These are phyloP conservation scores for Pichia rugopelliculosa DNA, from an alignment of 805 yeast species.

Conservation along the genomic window DNA sequence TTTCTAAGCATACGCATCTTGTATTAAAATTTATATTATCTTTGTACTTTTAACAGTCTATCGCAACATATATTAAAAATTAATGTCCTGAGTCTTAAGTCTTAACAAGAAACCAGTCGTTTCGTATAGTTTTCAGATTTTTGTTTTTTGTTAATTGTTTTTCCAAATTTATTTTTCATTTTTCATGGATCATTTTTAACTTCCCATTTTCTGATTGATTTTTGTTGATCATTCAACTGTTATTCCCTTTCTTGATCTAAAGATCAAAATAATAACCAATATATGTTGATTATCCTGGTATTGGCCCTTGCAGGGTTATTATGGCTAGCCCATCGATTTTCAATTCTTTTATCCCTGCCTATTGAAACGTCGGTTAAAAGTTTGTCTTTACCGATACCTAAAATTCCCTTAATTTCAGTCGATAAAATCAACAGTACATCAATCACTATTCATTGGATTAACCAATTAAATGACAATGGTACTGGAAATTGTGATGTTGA, in stretches of 20 bases:
- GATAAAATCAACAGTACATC: slow-evolving; percentile 42
- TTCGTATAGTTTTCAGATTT: too few relatives aligned
- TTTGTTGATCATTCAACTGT: too few relatives aligned
- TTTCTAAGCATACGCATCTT: slow-evolving; percentile 1
- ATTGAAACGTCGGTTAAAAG: slow-evolving; percentile 38
- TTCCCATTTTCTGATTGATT: too few relatives aligned
- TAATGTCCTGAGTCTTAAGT: too few relatives aligned
- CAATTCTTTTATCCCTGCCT: slow-evolving; percentile 32
- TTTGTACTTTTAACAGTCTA: not conserved
- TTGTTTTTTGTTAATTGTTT: not conserved
- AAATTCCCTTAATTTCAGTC: slow-evolving; percentile 45
- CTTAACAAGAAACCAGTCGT: too few relatives aligned
- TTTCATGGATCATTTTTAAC: too few relatives aligned
- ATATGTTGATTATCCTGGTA: not conserved
- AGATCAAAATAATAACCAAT: not conserved
- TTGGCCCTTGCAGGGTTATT: slow-evolving; percentile 1
- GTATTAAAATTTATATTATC: not conserved
- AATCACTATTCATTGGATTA: slow-evolving; percentile 51
- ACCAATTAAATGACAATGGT: slow-evolving; percentile 1
- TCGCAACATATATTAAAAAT: not conserved
- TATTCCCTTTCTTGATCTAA: too few relatives aligned
- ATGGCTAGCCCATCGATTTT: slow-evolving; percentile 27
- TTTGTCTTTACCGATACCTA: slow-evolving; percentile 48
- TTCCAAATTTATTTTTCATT: too few relatives aligned
- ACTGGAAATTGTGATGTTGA: not conserved